phyloP scores from a whole-genome alignment of 2,329 filamentous ascomycete genomes.

The Ophiostoma ulmi region DNA sequence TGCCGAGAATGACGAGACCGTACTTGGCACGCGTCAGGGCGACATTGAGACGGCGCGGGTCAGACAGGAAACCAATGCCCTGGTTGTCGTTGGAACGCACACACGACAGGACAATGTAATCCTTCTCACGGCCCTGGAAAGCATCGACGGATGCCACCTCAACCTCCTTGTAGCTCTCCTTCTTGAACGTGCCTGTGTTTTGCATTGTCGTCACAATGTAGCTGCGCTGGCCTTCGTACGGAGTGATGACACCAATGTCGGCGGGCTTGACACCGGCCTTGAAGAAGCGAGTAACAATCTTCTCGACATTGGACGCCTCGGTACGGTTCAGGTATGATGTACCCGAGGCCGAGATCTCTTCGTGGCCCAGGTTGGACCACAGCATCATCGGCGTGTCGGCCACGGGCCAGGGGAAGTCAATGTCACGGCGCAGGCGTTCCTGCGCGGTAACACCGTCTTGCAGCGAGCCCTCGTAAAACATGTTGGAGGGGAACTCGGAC shows the following conservation, averaged over 20 bases:
- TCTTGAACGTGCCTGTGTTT: slow-evolving; percentile 93
- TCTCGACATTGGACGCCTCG: slow-evolving; percentile 95
- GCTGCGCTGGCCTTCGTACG: slow-evolving; percentile 95
- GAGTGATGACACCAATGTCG: slow-evolving; percentile 96
- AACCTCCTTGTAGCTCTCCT: slow-evolving; percentile 97
- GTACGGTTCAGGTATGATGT: slow-evolving; percentile 98
- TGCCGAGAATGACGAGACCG: slow-evolving; percentile 91
- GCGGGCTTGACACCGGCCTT: slow-evolving; percentile 92
- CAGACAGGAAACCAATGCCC: slow-evolving; percentile 96
- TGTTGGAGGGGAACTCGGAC: slow-evolving; percentile 96
- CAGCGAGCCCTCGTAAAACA: slow-evolving; percentile 97
- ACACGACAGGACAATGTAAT: slow-evolving; percentile 96
- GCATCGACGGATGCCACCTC: slow-evolving; percentile 98
- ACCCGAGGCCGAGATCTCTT: slow-evolving; percentile 95
- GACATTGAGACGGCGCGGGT: slow-evolving; percentile 94
- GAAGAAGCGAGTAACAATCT: slow-evolving; percentile 97
- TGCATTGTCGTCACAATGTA: slow-evolving; percentile 99
- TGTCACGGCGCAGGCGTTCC: slow-evolving; percentile 81
- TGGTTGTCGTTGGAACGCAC: slow-evolving; percentile 98
- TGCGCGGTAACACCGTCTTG: slow-evolving; percentile 94
- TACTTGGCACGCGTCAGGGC: slow-evolving; percentile 96
- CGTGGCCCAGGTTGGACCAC: slow-evolving; percentile 96
- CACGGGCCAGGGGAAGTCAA: slow-evolving; percentile 97
- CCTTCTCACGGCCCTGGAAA: slow-evolving; percentile 98
- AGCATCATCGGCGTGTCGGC: slow-evolving; percentile 98